Percentiles rank a stretch among this genome's conserved stretches.
Conservation (phyloP, 495 filamentous ascomycete genomes). For the Amniculicola lignicola region DNA sequence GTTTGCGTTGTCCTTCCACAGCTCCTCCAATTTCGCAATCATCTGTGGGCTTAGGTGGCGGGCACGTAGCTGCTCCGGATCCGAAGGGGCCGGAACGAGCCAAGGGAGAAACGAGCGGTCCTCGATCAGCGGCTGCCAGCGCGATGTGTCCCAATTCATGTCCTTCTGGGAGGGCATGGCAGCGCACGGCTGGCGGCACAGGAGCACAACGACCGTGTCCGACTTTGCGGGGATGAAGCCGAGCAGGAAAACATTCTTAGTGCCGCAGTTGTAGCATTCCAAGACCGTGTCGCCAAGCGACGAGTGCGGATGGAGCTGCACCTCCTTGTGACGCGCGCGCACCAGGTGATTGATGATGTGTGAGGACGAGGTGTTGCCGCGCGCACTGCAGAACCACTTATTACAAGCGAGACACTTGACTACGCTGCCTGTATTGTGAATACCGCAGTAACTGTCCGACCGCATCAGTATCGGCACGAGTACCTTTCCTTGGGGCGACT, state of each 20-base stretch:
- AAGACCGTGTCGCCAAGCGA: conserved; percentile 95
- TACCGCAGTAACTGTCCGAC: conserved; percentile 80
- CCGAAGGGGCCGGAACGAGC: conserved; percentile 85
- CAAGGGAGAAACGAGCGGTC: conserved; percentile 93
- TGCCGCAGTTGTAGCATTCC: conserved; percentile 99
- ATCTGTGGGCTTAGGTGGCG: conserved; percentile 90
- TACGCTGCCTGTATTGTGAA: conserved; percentile 90
- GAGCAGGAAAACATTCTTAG: conserved; percentile 98
- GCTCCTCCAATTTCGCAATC: conserved; percentile 95
- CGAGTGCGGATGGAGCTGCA: conserved; percentile 90
- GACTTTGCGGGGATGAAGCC: conserved; percentile 99
- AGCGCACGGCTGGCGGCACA: conserved; percentile 95
- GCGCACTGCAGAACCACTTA: conserved; percentile 99
- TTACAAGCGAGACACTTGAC: conserved; percentile 93
- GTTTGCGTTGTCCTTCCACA: conserved; percentile 95
- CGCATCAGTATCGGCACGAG: conserved; percentile 5
- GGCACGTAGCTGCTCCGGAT: conserved; percentile 93
- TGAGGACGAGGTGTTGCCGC: conserved; percentile 92
- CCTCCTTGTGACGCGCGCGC: conserved; percentile 95
- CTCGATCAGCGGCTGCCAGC: conserved; percentile 96
- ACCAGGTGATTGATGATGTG: conserved; percentile 99
- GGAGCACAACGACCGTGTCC: conserved; percentile 93
- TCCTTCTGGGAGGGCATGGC: conserved; percentile 95
- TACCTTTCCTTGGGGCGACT: conserved; percentile 42
- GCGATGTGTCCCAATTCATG: conserved; percentile 99